Base-by-base conservation (phyloP, 2,329 filamentous ascomycete species). In the Chaetomium strumarium region DNA sequence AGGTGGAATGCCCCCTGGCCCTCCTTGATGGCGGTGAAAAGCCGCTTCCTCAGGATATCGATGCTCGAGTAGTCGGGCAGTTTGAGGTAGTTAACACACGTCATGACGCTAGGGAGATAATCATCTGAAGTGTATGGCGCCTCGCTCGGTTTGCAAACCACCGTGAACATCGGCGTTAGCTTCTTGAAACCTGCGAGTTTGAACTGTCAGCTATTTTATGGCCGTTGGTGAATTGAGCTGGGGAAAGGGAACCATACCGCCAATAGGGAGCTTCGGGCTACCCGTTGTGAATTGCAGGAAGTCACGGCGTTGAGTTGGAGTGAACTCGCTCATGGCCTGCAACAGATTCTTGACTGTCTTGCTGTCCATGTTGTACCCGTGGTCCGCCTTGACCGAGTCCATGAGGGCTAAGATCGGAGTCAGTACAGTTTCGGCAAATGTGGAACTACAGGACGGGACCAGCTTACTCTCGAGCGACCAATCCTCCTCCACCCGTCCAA, bases 81-180 rank as follows among this genome's bases (percentile, higher is more conserved):
- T 72, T 99, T 99, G 64, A 99, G 82, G 68, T 99, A 99, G 70
- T 99, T 99, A 71, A 96, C 93, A 68, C 95, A 99, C 11, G 95
- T 99, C 95, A 99, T 99, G 68, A 99, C 95, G 67, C 91, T 97
- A 12, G 95, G 93, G n/a, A 99, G 79, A 65, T 97, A 99, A 72
- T 99, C 93, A 66, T 99, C 93, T 5, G 92, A 92, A 3, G 85
- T 86, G 68, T 91, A 93, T 1, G 93, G 93, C 14, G 90, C 84
- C 66, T 99, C 93, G 69, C 89, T 95, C n/a, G 92, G 92, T 70
- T 96, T 96, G 78, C 93, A 97, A 40, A 99, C 93, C 57, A 99
- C 93, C 3, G 93, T 99, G 68, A 99, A 97, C 85, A 97, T 96
- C 17, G 93, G 93, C 2, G 90, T 97, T 57, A 99, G 81, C 68